Percentiles rank a stretch among this genome's conserved stretches.
These are phyloP conservation scores for Vitis hybrid DNA, from an alignment of 177 flowering plant species.

Conservation along the genomic window DNA sequence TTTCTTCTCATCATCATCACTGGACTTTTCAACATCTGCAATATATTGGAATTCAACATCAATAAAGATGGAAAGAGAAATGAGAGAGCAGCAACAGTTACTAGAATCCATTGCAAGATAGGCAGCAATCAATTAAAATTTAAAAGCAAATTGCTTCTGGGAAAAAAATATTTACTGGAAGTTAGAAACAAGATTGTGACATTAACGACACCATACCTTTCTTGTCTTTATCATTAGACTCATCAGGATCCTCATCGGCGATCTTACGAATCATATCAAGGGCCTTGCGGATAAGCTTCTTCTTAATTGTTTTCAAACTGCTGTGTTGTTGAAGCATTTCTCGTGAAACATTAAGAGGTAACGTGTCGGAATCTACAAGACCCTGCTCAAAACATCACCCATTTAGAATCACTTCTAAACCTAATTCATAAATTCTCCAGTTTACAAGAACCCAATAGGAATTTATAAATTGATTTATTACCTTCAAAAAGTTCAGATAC, in stretches of 20 bases:
- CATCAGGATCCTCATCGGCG: constrained; percentile 98
- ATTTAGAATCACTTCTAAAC: neutral
- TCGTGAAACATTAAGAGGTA: constrained; percentile 94
- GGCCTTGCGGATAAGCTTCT: constrained; percentile 92
- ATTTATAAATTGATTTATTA: constrained; percentile 15
- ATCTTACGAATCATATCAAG: constrained; percentile 95
- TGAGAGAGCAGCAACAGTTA: neutral
- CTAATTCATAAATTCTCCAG: neutral
- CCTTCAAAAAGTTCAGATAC: constrained; percentile 84
- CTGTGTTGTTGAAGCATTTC: constrained; percentile 98
- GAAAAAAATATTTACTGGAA: no score
- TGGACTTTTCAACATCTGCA: constrained; percentile 61
- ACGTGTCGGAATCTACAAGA: constrained; percentile 93
- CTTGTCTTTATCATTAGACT: constrained; percentile 62
- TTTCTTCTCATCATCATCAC: constrained; percentile 76
- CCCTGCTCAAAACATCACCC: constrained; percentile 52
- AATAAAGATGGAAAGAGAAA: constrained; percentile 2
- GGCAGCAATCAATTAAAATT: neutral
- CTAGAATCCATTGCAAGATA: constrained; percentile 1
- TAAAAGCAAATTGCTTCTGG: no score
- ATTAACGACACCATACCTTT: constrained; percentile 40
- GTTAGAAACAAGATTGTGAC: no score
- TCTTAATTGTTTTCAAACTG: constrained; percentile 93
- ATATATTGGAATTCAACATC: neutral
- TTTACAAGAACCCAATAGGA: neutral